Base-by-base conservation (phyloP, 2,329 filamentous ascomycete species). In the Dothideomycetes sp. region DNA sequence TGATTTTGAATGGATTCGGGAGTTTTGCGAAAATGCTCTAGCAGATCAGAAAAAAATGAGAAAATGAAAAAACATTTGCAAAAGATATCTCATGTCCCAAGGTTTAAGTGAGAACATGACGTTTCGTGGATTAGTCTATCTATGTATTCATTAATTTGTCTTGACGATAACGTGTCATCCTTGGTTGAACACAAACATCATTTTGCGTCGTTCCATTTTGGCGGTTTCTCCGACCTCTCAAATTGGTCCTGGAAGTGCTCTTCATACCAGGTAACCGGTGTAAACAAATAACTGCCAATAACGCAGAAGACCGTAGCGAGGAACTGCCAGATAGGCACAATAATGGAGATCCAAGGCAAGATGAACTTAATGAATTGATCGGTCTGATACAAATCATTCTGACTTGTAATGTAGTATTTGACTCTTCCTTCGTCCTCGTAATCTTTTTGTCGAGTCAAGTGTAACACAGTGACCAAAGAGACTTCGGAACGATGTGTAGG, bases 371-470 rank as follows among this genome's bases (percentile, higher is more conserved):
- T 65, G 47, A 80, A 80, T 50, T 94, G 81, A 34, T 78, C 80
- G 1, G 77, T 69, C 53, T 89, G 84, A 54, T 94, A 94, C 6
- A 88, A 63, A 55, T 94, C 86, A 49, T 93, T 79, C 57, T 94
- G 87, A 13, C 69, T 73, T 5, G 68, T 60, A 47, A 94, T 88
- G 56, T 80, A 83, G 63, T 87, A 91, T 44, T 70, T 71, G 16
- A 53, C 29, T 19, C n/a, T 40, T 3, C 19, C 35, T 3, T 33
- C 19, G 13, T 43, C 24, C 9, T 18, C 19, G 1, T 11, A 10
- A 16, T 37, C 28, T 12, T 33, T 28, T 6, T 33, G 32, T 5
- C 45, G 39, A 38, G 35, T 45, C 33, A 61, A 53, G 20, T 54
- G 49, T 10, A 62, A 51, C 7, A 55, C 49, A 18, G 51, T 58